phyloP scores from a whole-genome alignment of 202 grass and related monocot genomes.

The Cymbopogon flexuosus region DNA sequence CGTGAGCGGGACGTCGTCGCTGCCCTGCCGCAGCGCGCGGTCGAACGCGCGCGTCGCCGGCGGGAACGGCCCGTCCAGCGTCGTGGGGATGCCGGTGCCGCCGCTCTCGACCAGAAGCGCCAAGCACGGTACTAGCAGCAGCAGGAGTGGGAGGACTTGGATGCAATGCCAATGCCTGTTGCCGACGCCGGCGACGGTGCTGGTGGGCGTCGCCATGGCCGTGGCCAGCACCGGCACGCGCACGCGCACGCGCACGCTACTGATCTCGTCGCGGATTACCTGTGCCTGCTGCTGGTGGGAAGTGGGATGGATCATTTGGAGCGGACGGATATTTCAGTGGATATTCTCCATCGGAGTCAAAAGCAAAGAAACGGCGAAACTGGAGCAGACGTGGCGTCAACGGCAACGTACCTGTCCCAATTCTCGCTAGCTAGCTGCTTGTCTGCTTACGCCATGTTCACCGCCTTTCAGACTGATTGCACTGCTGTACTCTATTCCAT shows the following conservation, averaged over 20 bases:
- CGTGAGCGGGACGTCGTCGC: constrained; percentile 64
- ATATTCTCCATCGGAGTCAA: not conserved
- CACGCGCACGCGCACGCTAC: not conserved
- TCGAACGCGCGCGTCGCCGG: constrained; percentile 61
- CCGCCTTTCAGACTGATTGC: too few relatives aligned
- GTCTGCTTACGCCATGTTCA: too few relatives aligned
- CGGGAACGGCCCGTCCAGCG: constrained; percentile 67
- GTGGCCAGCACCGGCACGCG: not conserved
- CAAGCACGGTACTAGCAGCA: not conserved
- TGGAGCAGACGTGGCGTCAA: too few relatives aligned
- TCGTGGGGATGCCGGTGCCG: constrained; percentile 56
- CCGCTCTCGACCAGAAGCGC: not conserved
- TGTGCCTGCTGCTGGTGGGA: not conserved
- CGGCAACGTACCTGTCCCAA: too few relatives aligned
- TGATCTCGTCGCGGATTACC: not conserved
- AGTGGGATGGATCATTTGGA: not conserved
- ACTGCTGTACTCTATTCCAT: too few relatives aligned
- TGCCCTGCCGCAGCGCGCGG: constrained; percentile 57
- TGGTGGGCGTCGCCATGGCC: not conserved
- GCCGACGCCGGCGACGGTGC: not conserved
- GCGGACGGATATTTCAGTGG: constrained; percentile 3
- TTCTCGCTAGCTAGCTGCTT: too few relatives aligned
- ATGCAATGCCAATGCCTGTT: not conserved
- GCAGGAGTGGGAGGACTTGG: not conserved
- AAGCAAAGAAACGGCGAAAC: too few relatives aligned